A percentile compares a stretch with the other conserved stretches of the same genome.
These are phyloP conservation scores for Tilletia setariae DNA, from an alignment of 1,284 basidiomycete species.

Conservation along the genomic window DNA sequence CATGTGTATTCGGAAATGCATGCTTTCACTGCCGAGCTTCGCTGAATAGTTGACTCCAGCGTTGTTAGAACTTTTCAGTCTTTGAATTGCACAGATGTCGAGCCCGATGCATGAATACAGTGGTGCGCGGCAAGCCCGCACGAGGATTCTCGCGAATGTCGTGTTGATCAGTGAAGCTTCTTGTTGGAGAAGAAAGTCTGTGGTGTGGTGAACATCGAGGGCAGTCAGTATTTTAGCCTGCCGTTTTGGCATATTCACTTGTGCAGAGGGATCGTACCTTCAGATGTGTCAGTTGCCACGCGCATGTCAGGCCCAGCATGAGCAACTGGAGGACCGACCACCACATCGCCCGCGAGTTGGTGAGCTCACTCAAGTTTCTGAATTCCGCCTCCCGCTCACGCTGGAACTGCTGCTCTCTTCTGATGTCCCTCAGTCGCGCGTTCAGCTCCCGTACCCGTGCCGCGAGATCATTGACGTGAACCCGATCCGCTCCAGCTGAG, in stretches of 20 bases:
- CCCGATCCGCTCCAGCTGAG: conserved; percentile 43
- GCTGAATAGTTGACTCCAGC: too few species aligned
- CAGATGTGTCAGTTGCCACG: conserved; percentile 89
- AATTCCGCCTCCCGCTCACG: conserved; percentile 86
- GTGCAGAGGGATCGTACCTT: conserved; percentile 58
- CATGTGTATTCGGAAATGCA: too few species aligned
- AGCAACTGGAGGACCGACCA: conserved; percentile 83
- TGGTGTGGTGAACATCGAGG: neutral
- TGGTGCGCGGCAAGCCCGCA: neutral
- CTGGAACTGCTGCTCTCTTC: conserved; percentile 96
- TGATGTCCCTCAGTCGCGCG: conserved; percentile 83
- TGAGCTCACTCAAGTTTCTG: conserved; percentile 79
- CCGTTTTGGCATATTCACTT: too few species aligned
- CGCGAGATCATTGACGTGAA: conserved; percentile 80
- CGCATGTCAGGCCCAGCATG: conserved; percentile 77
- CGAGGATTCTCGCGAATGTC: too few species aligned
- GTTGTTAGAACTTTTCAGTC: too few species aligned
- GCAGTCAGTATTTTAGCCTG: neutral
- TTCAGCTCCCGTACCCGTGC: conserved; percentile 86
- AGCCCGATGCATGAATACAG: neutral
- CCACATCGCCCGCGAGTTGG: conserved; percentile 86
- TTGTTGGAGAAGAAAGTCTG: conserved; percentile 51
- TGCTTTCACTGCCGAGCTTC: too few species aligned
- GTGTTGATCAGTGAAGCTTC: conserved; percentile 40
- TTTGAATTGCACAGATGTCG: conserved; percentile 1